Evolutionary conservation across 352 stramenopile genomes (phyloP), one percentile per base, ranked within the genome.

Genomic region (Pythium dissimile): DNA sequence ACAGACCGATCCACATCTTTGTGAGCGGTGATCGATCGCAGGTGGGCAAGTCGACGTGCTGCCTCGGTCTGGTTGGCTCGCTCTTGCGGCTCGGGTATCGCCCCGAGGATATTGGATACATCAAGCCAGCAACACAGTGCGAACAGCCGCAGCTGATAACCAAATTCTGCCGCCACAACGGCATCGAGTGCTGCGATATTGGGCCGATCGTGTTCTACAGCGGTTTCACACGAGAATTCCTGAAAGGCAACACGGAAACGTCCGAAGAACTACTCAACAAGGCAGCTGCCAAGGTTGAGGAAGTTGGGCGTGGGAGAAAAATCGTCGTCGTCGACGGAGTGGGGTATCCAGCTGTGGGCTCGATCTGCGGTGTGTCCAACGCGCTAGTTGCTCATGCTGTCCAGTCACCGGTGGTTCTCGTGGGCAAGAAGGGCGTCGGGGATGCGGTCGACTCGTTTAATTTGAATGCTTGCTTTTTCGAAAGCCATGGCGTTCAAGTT

Each of bases 61-160:
- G 93, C 74, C 76, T 99, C 32, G 96, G 93, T 4, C 63, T 99
- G 7, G 64, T 99, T 10, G 95, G 92, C 2, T 72, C 80, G 27
- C 67, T 99, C 7, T 67, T 99, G 18, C 52, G 70, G n/a, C 67
- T 72, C 24, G 82, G 83, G 18, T 92, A 83, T 32, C 26, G 50
- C 3, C 62, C 92, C 0, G 52, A 58, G 9, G 84, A 94, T n/a
- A 68, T 99, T 31, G 96, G 83, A 21, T 99, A 99, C 79, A 99
- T 99, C 60, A 99, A 99, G 72, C 96, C 97, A 2, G 95, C 93
- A 16, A 99, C 97, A 18, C 97, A 99, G 76, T 98, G 93, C 65
- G 96, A 99, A 71, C 76, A 87, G 67, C 82, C 85, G 15, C 96
- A 99, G 72, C 70, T 98, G 18, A 86, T 99, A 35, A 75, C 89